Base-by-base conservation (phyloP, 768 basidiomycete species). In the Lactarius trivialis region DNA sequence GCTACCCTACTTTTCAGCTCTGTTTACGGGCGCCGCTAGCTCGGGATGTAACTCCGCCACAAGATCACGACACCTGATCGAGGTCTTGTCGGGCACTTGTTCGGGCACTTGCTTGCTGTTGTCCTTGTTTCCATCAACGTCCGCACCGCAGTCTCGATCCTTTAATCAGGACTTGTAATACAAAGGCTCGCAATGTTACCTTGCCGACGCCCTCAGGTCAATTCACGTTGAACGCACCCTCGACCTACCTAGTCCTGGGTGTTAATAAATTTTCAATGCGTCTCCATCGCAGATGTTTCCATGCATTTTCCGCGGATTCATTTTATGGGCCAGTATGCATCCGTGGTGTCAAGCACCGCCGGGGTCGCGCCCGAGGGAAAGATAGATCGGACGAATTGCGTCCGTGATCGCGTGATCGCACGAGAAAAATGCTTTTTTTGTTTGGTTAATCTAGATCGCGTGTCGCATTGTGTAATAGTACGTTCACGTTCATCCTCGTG, bases 391-490 rank as follows among this genome's bases (percentile, higher is more conserved):
- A 43, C 24, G 53, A 60, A 43, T 64, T 60, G 58, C 53, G 58
- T 64, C 63, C 63, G 63, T 64, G 63, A 64, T 64, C 63, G 58
- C 63, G 63, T 64, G 63, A 64, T 64, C 63, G 58, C 63, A 56
- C 39, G 26, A 19, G 36, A 36, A 41, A 63, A 59, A 51, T 33
- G 24, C 52, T 53, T 36, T 30, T 53, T 50, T 33, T 24, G 11
- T 59, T 48, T 41, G 14, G 21, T 60, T 37, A 51, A 64, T 64
- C 63, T 64, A 64, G 62, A 59, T 59, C 30, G 51, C 32, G n/a
- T 48, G 51, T 30, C 7, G 49, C 49, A 50, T 39, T 50, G 49
- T 52, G 28, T 30, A 52, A 52, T 33, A 51, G 26, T 24, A 28
- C 7, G 19, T n/a, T n/a, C n/a, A 26, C 50, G 30, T 32, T 26